Base-by-base conservation (phyloP, 805 yeast genomes). In the Tetrapisispora nanseiensis region DNA sequence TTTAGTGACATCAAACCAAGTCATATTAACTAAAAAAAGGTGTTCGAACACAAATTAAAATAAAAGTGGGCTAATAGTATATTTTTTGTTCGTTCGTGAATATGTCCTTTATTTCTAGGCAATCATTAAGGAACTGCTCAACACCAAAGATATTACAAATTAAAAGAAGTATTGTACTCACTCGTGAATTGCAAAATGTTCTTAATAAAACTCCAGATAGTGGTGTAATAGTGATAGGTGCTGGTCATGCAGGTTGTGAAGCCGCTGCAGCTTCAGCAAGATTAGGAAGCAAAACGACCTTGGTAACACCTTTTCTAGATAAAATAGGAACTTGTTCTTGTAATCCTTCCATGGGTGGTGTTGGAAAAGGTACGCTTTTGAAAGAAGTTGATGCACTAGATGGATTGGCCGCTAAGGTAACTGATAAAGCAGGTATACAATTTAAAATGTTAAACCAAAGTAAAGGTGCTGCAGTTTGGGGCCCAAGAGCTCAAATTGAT, bases 171-270 rank as follows among this genome's bases (percentile, higher is more conserved):
- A 23, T 41, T 13, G 13, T 30, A 7, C 18, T 53, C 42, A 44
- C 41, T 29, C 38, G 51, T 16, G 55, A 47, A 6, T 44, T 52
- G 12, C 37, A 41, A 24, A 36, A 30, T 10, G 32, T 35, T 4
- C 39, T 53, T 26, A 36, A 19, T 6, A 38, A 24, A 13, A 21
- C 42, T 22, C 52, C 52, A n/a, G 44, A 41, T 30, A 44, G 46
- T 20, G 54, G 54, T 22, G 96, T 87, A 0, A 72, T 90, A 1
- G 90, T 92, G 4, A 77, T 92, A 18, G 99, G 99, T 4, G 99
- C 95, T 11, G 99, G 99, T 0, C 99, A 92, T 67, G 98, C 98
- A 28, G 99, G 99, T 11, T 81, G 95, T 51, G 99, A 92, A 62
- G 98, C 99, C 0, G 92, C 95, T 2, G 72, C 96, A 0, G 97